Base-by-base conservation (phyloP, 306 rosid species). In the Morella rubra region DNA sequence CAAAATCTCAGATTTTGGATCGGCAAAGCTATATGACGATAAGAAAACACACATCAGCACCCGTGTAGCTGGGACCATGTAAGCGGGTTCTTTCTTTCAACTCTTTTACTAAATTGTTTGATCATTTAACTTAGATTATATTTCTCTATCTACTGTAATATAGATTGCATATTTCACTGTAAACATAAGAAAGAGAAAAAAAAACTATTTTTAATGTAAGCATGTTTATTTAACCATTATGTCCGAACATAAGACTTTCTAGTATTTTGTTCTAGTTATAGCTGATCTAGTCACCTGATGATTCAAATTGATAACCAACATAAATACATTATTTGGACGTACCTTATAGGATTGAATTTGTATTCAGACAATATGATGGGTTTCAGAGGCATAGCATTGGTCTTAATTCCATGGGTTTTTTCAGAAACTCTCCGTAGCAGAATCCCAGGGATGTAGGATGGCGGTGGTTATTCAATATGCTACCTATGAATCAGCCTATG, bases 1-100 rank as follows among this genome's bases (percentile, higher is more conserved):
- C 13, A 91, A 93, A 83, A 89, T 93, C 77, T 91, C 98, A 44
- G 97, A 91, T 76, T 93, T 93, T 79, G 95, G 96, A n/a, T 81
- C 89, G 72, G 95, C 96, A 67, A 93, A 89, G 73, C 91, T 93
- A 69, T 93, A 87, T 24, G 94, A 90, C 75, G 93, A 90, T 76
- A 89, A 88, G 44, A 88, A 65, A 82, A 91, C 95, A n/a, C 96
- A 91, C 80, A 86, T 93, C 64, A 93, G 96, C 85, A 91, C 96
- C 19, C 81, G 90, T 15, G 93, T 91, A 72, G 93, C 95, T 8
- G 98, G 96, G 42, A 93, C 98, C 81, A 86, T 93, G 96, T 89
- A 83, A 84, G 88, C 27, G 32, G 32, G 32, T 27, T 54, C 18
- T 7, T 8, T 53, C 27, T 54, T 54, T 54, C 60, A 54, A 54